phyloP scores from a whole-genome alignment of 257 asterid species.

The Solanum clarkiae region DNA sequence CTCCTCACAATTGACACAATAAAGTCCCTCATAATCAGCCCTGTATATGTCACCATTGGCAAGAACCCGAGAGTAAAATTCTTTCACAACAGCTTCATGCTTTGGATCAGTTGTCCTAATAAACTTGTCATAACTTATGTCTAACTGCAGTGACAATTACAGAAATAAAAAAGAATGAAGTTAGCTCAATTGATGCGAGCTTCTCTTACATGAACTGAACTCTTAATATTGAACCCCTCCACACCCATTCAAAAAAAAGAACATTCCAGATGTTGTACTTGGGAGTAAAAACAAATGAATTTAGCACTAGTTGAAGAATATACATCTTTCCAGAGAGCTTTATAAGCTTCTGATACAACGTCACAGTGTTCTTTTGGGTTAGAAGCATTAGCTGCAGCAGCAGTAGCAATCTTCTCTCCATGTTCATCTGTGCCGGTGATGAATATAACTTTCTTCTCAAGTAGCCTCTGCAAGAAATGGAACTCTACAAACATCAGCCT shows the following conservation, averaged over 20 bases:
- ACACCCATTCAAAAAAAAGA: neutral
- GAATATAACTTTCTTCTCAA: conserved; percentile 67
- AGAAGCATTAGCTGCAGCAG: conserved; percentile 69
- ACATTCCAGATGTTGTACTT: neutral
- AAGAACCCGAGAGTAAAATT: conserved; percentile 72
- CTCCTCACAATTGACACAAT: conserved; percentile 94
- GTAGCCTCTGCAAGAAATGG: conserved; percentile 55
- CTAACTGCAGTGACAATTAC: conserved; percentile 42
- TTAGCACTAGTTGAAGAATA: neutral
- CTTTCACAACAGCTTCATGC: conserved; percentile 79
- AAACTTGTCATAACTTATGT: conserved; percentile 76
- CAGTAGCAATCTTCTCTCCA: conserved; percentile 89
- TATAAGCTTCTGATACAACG: conserved; percentile 63
- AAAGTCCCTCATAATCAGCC: conserved; percentile 90
- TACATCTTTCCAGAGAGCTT: conserved; percentile 78
- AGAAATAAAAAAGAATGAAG: neutral
- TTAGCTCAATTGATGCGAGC: neutral
- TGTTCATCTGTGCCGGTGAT: conserved; percentile 97
- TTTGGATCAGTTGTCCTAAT: conserved; percentile 75
- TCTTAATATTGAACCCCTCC: neutral
- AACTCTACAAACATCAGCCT: neutral
- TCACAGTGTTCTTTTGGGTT: conserved; percentile 77
- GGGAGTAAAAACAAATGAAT: neutral
- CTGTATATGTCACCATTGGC: conserved; percentile 82
- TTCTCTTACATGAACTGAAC: neutral